Conservation (phyloP, 257 asterid species). For the Capsicum baccatum region DNA sequence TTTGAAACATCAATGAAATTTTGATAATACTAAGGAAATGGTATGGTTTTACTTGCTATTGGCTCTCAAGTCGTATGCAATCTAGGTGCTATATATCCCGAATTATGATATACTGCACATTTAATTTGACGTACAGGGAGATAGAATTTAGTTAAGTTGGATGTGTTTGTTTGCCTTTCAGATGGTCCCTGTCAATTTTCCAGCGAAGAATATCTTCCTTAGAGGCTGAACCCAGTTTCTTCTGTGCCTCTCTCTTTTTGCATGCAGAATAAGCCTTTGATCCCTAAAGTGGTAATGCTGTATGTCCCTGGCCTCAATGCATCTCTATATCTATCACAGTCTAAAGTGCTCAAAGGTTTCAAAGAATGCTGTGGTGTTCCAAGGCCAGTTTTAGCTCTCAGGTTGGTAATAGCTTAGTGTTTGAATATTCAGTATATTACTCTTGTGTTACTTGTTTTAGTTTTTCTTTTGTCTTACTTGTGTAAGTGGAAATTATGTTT, state of each 20-base stretch:
- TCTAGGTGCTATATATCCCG: not conserved
- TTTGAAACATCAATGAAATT: not conserved
- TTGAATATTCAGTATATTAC: not conserved
- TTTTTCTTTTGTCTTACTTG: not conserved
- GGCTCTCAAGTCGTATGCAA: not conserved
- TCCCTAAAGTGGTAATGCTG: constrained; percentile 89
- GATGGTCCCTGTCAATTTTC: constrained; percentile 18
- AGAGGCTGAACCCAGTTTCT: constrained; percentile 9
- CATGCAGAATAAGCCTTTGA: constrained; percentile 91
- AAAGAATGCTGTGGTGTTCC: constrained; percentile 86
- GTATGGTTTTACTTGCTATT: constrained; percentile 17
- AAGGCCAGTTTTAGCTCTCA: constrained; percentile 85
- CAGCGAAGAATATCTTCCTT: not conserved
- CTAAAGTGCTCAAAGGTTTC: constrained; percentile 68
- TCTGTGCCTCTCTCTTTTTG: constrained; percentile 29
- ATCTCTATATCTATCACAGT: constrained; percentile 83
- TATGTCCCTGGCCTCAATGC: constrained; percentile 98
- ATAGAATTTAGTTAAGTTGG: constrained; percentile 1
- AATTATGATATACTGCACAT: constrained; percentile 9
- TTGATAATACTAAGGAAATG: not conserved
- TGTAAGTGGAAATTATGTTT: not conserved
- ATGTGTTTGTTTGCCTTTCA: constrained; percentile 16
- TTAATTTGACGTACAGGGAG: not conserved
- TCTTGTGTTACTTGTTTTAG: not conserved
- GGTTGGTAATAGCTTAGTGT: constrained; percentile 45